Conservation (phyloP, 2,329 filamentous ascomycete species). For the Seiridium unicorne region DNA sequence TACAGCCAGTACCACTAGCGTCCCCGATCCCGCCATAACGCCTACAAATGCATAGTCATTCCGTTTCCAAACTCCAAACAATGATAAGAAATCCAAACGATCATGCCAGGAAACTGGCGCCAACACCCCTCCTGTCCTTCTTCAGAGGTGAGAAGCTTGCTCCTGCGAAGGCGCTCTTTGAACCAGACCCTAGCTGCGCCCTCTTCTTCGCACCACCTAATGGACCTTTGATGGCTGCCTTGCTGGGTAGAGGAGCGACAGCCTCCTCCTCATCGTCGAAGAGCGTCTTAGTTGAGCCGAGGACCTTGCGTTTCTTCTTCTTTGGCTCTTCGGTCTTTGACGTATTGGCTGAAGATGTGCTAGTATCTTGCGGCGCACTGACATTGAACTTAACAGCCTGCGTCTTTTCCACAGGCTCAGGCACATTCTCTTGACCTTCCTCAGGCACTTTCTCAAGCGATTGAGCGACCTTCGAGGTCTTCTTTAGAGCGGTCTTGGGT, state of each 20-base stretch:
- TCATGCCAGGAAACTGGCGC: slow-evolving; percentile 59
- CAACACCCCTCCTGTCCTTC: slow-evolving; percentile 61
- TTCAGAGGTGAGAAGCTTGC: slow-evolving; percentile 70
- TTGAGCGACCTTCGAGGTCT: slow-evolving; percentile 24
- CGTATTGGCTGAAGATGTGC: slow-evolving; percentile 17
- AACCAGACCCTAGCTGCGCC: slow-evolving; percentile 33
- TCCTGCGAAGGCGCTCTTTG: slow-evolving; percentile 48
- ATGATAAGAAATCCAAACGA: slow-evolving; percentile 7
- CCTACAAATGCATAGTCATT: slow-evolving; percentile 6
- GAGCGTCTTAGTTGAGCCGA: slow-evolving; percentile 64
- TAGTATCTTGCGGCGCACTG: slow-evolving; percentile 22
- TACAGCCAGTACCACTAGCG: neutral
- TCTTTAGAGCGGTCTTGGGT: slow-evolving; percentile 29
- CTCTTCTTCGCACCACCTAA: slow-evolving; percentile 25
- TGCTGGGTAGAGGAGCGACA: slow-evolving; percentile 33
- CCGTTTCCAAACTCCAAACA: neutral
- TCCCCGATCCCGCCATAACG: neutral
- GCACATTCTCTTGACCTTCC: slow-evolving; percentile 23
- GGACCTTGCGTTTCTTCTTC: slow-evolving; percentile 73
- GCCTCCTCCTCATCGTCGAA: slow-evolving; percentile 69
- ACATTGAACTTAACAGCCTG: slow-evolving; percentile 30
- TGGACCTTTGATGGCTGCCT: slow-evolving; percentile 23
- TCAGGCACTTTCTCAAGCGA: slow-evolving; percentile 39
- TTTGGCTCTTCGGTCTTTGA: slow-evolving; percentile 38
- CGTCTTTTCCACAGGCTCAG: slow-evolving; percentile 21